phyloP scores from a whole-genome alignment of 331 rosid species.

The Rhamnella rubrinervis region DNA sequence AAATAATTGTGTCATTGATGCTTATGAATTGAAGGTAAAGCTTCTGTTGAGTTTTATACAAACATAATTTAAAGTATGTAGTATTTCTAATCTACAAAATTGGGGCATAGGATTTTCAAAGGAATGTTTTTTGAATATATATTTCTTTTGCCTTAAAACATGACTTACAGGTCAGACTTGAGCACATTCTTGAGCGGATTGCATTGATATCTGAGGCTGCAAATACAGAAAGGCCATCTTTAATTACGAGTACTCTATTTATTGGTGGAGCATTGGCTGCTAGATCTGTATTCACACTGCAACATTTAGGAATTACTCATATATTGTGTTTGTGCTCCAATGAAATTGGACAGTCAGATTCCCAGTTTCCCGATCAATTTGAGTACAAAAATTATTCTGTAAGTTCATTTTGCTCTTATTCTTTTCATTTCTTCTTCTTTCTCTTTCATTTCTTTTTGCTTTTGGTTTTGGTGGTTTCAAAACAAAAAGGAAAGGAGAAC shows the following conservation, averaged over 20 bases:
- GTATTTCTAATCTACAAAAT: background rate
- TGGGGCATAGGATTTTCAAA: background rate
- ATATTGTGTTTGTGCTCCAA: conserved; percentile 86
- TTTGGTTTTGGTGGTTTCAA: too few species aligned
- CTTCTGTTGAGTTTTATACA: conserved; percentile 1
- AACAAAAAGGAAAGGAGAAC: too few species aligned
- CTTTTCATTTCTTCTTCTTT: conserved; percentile 1
- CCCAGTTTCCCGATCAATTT: conserved; percentile 81
- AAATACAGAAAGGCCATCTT: conserved; percentile 84
- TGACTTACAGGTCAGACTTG: conserved; percentile 81
- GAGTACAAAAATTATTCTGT: conserved; percentile 81
- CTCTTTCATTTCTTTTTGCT: too few species aligned
- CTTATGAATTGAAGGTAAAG: conserved; percentile 85
- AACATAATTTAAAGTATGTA: background rate
- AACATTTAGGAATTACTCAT: conserved; percentile 78
- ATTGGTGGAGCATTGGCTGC: conserved; percentile 97
- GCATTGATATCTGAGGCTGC: conserved; percentile 91
- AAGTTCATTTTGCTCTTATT: conserved; percentile 27
- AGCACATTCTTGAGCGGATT: conserved; percentile 94
- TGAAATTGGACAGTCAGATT: conserved; percentile 95
- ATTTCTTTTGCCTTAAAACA: conserved; percentile 1
- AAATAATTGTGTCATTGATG: conserved; percentile 71
- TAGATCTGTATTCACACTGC: conserved; percentile 84
- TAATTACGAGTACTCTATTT: conserved; percentile 62
- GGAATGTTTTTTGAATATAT: background rate